Evolutionary conservation across 371 early-diverging fungal genomes (phyloP).

Genomic region (Parasitella parasitica): DNA sequence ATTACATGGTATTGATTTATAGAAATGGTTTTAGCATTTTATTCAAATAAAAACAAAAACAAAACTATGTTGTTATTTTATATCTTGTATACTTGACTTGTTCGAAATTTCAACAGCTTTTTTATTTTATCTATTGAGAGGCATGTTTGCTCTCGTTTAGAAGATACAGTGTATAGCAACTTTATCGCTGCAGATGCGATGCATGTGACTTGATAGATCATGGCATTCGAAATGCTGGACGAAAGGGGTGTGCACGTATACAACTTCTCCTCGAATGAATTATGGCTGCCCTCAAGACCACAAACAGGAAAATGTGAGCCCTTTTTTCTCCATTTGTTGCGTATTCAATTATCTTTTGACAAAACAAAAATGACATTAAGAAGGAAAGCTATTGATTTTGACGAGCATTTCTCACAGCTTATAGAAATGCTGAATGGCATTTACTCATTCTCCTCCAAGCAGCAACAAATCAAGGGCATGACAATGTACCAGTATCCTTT

Average conservation of each 20-base stretch:
- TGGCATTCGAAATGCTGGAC: too few species aligned
- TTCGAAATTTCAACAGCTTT: too few species aligned
- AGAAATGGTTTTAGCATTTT: too few species aligned
- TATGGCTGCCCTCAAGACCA: not conserved
- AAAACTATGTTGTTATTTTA: too few species aligned
- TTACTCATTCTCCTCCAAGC: constrained; percentile 51
- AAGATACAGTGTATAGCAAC: too few species aligned
- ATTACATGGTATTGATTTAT: too few species aligned
- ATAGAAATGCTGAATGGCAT: constrained; percentile 56
- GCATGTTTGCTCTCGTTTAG: too few species aligned
- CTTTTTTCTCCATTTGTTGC: not conserved
- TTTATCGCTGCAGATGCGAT: too few species aligned
- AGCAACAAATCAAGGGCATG: constrained; percentile 60
- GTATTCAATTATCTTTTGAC: not conserved
- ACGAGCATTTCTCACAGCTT: constrained; percentile 55
- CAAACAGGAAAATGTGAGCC: not conserved
- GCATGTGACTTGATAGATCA: too few species aligned
- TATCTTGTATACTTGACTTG: too few species aligned
- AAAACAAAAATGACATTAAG: constrained; percentile 54
- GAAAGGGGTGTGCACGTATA: not conserved
- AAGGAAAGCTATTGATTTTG: constrained; percentile 64
- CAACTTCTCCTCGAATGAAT: not conserved
- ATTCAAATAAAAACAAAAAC: too few species aligned
- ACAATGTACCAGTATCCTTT: constrained; percentile 70
- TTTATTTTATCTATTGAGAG: too few species aligned